Conservation (phyloP, 2,329 filamentous ascomycete genomes). For the Metarhizium rileyi region DNA sequence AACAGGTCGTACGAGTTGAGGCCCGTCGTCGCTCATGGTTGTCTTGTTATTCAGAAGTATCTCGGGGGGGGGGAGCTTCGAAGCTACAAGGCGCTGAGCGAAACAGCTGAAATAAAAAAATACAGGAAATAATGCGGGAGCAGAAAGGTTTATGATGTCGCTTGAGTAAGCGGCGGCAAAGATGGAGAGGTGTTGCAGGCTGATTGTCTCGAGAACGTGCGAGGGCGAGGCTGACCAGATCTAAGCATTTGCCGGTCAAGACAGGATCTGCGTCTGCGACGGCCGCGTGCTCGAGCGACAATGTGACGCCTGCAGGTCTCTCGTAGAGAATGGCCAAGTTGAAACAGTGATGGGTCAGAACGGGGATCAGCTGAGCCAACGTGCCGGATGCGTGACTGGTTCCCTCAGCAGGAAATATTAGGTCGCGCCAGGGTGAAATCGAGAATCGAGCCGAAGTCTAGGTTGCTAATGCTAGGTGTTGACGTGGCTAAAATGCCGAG, state of each 20-base stretch:
- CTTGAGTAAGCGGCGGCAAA: neutral
- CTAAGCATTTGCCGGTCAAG: neutral
- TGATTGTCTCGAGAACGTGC: neutral
- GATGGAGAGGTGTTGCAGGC: neutral
- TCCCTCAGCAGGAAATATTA: neutral
- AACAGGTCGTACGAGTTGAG: conserved; percentile 56
- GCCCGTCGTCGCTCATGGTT: conserved; percentile 33
- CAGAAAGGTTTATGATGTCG: neutral
- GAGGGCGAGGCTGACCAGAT: too few species aligned
- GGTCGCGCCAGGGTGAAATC: neutral
- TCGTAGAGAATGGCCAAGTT: neutral
- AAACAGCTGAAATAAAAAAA: neutral
- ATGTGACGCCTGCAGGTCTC: neutral
- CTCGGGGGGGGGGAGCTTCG: neutral
- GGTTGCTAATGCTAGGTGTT: neutral
- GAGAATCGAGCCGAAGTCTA: neutral
- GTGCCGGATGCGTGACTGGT: too few species aligned
- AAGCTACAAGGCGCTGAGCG: neutral
- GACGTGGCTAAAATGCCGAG: neutral
- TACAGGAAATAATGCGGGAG: neutral
- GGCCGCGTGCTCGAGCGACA: too few species aligned
- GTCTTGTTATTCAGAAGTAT: neutral
- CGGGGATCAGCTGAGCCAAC: neutral
- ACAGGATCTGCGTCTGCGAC: neutral
- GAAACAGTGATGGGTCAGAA: neutral